Conservation (phyloP, 768 basidiomycete genomes). For the Mycena galopus region DNA sequence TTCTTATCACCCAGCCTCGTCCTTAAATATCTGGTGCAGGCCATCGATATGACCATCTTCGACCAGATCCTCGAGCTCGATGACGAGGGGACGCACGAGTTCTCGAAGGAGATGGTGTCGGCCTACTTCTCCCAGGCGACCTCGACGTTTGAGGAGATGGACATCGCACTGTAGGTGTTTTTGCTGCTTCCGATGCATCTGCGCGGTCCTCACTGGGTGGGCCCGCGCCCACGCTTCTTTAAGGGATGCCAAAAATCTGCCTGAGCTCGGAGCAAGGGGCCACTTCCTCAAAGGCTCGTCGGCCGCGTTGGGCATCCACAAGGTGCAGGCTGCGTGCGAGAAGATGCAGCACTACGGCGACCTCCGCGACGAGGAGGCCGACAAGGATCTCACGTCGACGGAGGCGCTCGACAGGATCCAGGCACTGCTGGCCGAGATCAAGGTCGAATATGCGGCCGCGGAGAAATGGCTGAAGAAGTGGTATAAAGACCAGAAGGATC, state of each 20-base stretch:
- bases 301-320: slow-evolving; percentile 87
- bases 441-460: slow-evolving; percentile 77
- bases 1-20: background rate
- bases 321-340: slow-evolving; percentile 89
- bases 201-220: slow-evolving; percentile 15
- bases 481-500: slow-evolving; percentile 45
- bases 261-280: slow-evolving; percentile 77
- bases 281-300: slow-evolving; percentile 99
- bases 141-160: slow-evolving; percentile 83
- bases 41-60: slow-evolving; percentile 86
- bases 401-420: slow-evolving; percentile 73
- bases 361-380: slow-evolving; percentile 67
- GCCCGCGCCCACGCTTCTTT: slow-evolving; percentile 30
- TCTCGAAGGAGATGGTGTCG: slow-evolving; percentile 81
- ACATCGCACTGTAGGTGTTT: slow-evolving; percentile 77
- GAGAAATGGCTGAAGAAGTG: slow-evolving; percentile 73
- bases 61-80: slow-evolving; percentile 92
- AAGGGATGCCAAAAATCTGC: slow-evolving; percentile 72
- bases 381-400: slow-evolving; percentile 53
- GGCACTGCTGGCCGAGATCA: slow-evolving; percentile 68
- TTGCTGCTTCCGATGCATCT: background rate
- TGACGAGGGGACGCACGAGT: slow-evolving; percentile 81
- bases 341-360: slow-evolving; percentile 91
- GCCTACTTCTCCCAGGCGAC: slow-evolving; percentile 88
- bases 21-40: background rate